Evolutionary conservation across 164 flowering plant species (phyloP).

Genomic region (Platanus orientalis): DNA sequence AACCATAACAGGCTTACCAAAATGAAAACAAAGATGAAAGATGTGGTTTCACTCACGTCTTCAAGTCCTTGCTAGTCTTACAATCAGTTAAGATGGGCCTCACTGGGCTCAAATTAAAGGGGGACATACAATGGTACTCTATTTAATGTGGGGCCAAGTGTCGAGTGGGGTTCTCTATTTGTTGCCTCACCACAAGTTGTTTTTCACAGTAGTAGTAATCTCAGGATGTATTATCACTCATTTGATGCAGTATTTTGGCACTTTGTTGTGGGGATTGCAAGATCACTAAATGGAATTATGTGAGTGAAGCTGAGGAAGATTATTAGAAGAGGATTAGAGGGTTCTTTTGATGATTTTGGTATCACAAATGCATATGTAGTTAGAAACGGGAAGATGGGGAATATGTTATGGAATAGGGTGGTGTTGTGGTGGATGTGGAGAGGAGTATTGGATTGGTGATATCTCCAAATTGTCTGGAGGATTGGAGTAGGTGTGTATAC

Average conservation of each 20-base stretch:
- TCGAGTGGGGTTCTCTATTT: constrained; percentile 72
- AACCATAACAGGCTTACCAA: constrained; percentile 27
- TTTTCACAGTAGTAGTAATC: constrained; percentile 51
- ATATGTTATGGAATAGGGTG: constrained; percentile 88
- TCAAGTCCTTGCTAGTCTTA: constrained; percentile 72
- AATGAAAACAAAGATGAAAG: constrained; percentile 6
- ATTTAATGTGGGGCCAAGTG: constrained; percentile 50
- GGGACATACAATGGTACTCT: constrained; percentile 79
- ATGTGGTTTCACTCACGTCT: constrained; percentile 11
- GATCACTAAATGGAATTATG: constrained; percentile 82
- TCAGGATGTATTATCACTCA: constrained; percentile 88
- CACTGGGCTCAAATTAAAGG: constrained; percentile 94
- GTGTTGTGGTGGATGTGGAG: constrained; percentile 50
- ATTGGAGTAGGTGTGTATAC: constrained; percentile 3
- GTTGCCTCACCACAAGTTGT: constrained; percentile 60
- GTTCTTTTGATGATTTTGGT: constrained; percentile 11
- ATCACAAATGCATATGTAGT: constrained; percentile 21
- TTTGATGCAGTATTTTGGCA: constrained; percentile 43
- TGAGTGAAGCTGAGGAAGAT: constrained; percentile 83
- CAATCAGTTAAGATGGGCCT: constrained; percentile 78
- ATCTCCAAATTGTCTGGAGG: constrained; percentile 70
- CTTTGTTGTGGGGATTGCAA: constrained; percentile 58
- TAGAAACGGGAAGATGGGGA: constrained; percentile 42
- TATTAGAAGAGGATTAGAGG: constrained; percentile 44
- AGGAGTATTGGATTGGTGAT: constrained; percentile 67